phyloP scores from a whole-genome alignment of 371 early-diverging fungal genomes.

The Coemansia sp. region DNA sequence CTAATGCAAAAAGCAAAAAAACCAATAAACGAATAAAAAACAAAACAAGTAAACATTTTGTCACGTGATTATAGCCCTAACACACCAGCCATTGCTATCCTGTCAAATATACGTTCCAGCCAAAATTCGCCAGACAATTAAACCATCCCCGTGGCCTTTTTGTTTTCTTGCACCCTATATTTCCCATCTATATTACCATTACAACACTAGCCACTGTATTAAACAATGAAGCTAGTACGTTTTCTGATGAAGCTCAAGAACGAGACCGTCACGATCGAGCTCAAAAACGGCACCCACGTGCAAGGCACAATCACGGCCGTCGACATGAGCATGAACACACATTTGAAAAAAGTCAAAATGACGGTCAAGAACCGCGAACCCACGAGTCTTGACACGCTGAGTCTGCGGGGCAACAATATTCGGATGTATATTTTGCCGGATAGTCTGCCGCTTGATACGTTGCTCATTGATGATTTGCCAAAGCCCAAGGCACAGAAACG shows the following conservation, averaged over 20 bases:
- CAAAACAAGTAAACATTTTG: neutral
- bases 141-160: too few species aligned
- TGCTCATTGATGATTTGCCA: constrained; percentile 94
- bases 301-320: constrained; percentile 95
- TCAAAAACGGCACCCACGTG: constrained; percentile 94
- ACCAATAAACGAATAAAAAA: neutral
- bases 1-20: neutral
- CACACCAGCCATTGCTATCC: neutral
- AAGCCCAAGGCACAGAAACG: constrained; percentile 89
- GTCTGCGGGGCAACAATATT: constrained; percentile 93
- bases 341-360: constrained; percentile 97
- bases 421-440: constrained; percentile 96
- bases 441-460: constrained; percentile 90
- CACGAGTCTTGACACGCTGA: constrained; percentile 81
- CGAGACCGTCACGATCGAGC: constrained; percentile 94
- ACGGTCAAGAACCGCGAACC: constrained; percentile 94
- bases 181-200: neutral
- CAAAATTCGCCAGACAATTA: too few species aligned
- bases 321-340: constrained; percentile 99
- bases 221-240: constrained; percentile 55
- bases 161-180: neutral
- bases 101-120: neutral
- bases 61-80: constrained; percentile 14
- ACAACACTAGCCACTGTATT: neutral
- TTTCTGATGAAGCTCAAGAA: constrained; percentile 94